Evolutionary conservation across 148 eudicot species (phyloP), one percentile per base, ranked within the genome.

Genomic region (Silene conica): DNA sequence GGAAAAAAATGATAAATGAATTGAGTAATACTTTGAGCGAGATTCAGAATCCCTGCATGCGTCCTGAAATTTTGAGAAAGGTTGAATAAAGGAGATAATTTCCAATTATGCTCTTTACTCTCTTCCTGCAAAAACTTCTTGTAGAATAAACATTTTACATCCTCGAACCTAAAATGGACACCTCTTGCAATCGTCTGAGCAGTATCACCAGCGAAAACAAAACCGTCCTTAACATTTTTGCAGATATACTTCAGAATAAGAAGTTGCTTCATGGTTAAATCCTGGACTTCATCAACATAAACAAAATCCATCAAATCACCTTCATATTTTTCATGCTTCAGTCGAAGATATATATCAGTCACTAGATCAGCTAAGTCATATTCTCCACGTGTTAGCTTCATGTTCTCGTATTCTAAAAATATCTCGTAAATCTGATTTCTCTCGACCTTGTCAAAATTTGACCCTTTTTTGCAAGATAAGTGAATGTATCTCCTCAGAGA

Each of bases 101-200:
- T 72, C 48, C 88, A 81, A 63, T 90, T 86, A 69, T 74, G 82
- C 43, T 69, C 76, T 46, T 59, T 82, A 21, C 77, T 73, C 3
- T 26, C 60, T n/a, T 61, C 64, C 65, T 57, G 52, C 2, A 90
- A 21, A 76, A 90, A 90, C 82, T 90, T 84, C 11, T 59, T 80
- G 70, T 80, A 86, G 71, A 86, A 90, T 50, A 90, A 72, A 41
- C 76, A 67, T 77, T 85, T 68, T 50, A 90, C 78, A 67, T 88
- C 92, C 75, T 90, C 78, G 20, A 88, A 89, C 72, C 90, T 79
- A 22, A 89, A 91, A 68, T 86, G 87, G 38, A 91, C 82, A 10
- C 96, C 96, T 79, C 84, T 83, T 6, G 93, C 91, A 61, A 91
- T 91, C 0, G 96, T 91, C 62, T 91, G 93, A 0, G 96, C 96